Base-by-base conservation (phyloP, 139 green algal genomes). In the Helicosporidium sp. region DNA sequence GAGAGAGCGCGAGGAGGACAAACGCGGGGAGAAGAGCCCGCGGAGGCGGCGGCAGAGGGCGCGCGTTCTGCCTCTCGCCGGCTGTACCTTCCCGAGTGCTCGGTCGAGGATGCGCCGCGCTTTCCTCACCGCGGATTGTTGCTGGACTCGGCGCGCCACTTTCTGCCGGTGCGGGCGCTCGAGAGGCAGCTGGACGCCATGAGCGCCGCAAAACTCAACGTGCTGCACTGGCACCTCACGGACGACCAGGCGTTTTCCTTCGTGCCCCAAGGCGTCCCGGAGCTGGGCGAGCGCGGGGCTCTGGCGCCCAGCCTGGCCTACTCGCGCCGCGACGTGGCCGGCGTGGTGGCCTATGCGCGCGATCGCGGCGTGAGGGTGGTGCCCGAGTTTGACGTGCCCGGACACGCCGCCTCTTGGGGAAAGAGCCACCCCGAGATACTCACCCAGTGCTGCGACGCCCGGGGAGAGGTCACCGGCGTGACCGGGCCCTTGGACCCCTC, bases 201-300 rank as follows among this genome's bases (percentile, higher is more conserved):
- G 70, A 50, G 60, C 12, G 52, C 49, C 24, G 26, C 52, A 19
- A 79, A 79, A 49, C 33, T 79, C 36, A 82, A 82, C 48, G 55
- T 67, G 15, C 55, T 80, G 35, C 72, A 80, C 55, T 79, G 69
- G 69, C 72, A 80, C 51, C 54, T 70, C 4, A 55, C 62, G 10
- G 72, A 80, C 40, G 65, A 76, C 47, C 48, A 62, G 60, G 61
- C 55, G 43, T 75, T 72, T 40, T 52, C 60, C 4, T 66, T 46
- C 36, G 15, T 34, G 19, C 48, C 26, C 19, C 41, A 52, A 13
- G 33, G 27, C 19, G 37, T 73, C 40, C 58, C 64, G 7, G 23
- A 34, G 26, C 50, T 71, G 26, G 15, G 41, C 3, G 35, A 20
- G 4, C 20, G 28, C 8, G 65, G 58, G 25, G 63, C 54, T 18